A percentile compares a stretch with the other conserved stretches of the same genome.
These are phyloP conservation scores for Tillandsia leiboldiana DNA, from an alignment of 176 grass and related monocot species.

Conservation along the genomic window DNA sequence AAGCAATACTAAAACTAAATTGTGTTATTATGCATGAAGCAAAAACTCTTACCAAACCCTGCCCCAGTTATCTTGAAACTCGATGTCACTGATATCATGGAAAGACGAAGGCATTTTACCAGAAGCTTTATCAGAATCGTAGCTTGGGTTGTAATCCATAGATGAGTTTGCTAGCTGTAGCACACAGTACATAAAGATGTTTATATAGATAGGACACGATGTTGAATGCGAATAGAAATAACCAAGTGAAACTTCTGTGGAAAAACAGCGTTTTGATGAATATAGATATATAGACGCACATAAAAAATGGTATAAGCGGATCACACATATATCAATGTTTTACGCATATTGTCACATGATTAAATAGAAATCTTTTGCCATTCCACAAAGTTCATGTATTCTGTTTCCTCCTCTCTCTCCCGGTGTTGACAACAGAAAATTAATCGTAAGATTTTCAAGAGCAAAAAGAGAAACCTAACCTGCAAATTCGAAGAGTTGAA, in stretches of 20 bases:
- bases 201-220: background rate
- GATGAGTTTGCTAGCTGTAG: slow-evolving; percentile 53
- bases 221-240: background rate
- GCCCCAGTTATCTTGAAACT: slow-evolving; percentile 89
- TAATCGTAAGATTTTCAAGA: background rate
- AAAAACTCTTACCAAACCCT: slow-evolving; percentile 50
- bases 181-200: background rate
- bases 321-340: too few relatives aligned
- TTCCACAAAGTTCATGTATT: background rate
- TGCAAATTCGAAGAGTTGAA: slow-evolving; percentile 94
- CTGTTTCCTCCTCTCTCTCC: background rate
- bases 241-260: too few relatives aligned
- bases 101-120: slow-evolving; percentile 78
- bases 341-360: background rate
- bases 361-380: background rate
- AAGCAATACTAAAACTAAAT: too few relatives aligned
- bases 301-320: too few relatives aligned
- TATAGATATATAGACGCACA: too few relatives aligned
- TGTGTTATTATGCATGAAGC: background rate
- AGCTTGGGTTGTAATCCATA: slow-evolving; percentile 66
- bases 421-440: background rate
- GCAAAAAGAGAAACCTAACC: slow-evolving; percentile 36
- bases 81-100: slow-evolving; percentile 72
- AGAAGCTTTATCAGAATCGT: slow-evolving; percentile 73
- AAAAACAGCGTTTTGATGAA: too few relatives aligned